Base-by-base conservation (phyloP, 2,329 filamentous ascomycete genomes). In the Microdochium trichocladiopsis region DNA sequence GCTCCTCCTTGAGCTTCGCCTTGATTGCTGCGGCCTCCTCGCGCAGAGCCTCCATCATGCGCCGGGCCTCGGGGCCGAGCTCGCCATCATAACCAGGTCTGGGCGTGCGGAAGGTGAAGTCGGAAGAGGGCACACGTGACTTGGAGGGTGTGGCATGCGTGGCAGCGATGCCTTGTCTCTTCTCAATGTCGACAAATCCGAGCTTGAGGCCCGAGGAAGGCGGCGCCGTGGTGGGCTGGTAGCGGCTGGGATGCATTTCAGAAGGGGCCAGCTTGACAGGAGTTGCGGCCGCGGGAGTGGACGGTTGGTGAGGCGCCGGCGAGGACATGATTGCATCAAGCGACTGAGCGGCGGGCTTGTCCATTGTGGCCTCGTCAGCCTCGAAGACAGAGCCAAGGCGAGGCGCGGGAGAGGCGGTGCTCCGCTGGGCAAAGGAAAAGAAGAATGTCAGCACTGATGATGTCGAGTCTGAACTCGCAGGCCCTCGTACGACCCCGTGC, bases 241-340 rank as follows among this genome's bases (percentile, higher is more conserved):
- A 82, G 65, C 88, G 88, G 72, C 88, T 88, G 9, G 93, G 93
- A 66, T 96, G 92, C 92, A 96, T 96, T 67, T 96, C 91, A 54
- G 85, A 83, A 57, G 79, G 78, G 48, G 86, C 75, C 23, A 90
- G 88, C 71, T 88, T 87, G 59, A 87, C 73, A 5, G 83, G 78
- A 3, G 83, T 83, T 14, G 78, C 79, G 37, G 82, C 81, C 41
- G 76, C 77, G 4, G 90, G 90, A 1, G 88, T 86, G 60, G 67
- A 59, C 49, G 72, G 65, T 50, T 61, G 58, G 47, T 61, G 63
- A 53, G 60, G 56, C 9, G 47, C 47, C 25, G 70, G 65, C 24
- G 70, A 72, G 21, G 71, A 69, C 54, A 64, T 62, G 50, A 62
- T 58, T 18, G 63, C 57, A 60, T 69, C 57, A 48, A 62, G 55